phyloP scores from a whole-genome alignment of 1,284 basidiomycete genomes.

The Lentinus polychrous region DNA sequence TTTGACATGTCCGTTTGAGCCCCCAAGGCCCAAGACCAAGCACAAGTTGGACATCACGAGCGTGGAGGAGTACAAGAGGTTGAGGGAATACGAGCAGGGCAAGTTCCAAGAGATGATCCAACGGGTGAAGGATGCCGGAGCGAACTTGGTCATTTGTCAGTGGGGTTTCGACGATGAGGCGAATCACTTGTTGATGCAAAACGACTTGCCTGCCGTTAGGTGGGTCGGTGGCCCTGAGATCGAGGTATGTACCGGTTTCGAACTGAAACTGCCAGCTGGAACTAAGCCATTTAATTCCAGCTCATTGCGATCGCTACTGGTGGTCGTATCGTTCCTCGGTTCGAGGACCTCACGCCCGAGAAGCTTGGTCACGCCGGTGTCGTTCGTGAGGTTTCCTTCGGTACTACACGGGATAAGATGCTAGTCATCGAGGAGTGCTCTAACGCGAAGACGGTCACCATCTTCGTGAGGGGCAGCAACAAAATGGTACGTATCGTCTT shows the following conservation, averaged over 20 bases:
- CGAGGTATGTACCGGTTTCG: constrained; percentile 52
- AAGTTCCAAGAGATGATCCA: constrained; percentile 98
- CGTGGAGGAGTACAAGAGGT: constrained; percentile 97
- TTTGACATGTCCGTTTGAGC: constrained; percentile 98
- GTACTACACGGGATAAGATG: constrained; percentile 98
- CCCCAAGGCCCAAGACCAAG: constrained; percentile 98
- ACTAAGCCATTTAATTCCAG: constrained; percentile 30
- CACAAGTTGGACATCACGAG: constrained; percentile 97
- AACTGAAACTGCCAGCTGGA: neutral
- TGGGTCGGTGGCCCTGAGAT: constrained; percentile 99
- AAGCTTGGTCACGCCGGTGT: constrained; percentile 93
- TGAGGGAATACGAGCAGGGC: constrained; percentile 91
- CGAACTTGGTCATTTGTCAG: constrained; percentile 98
- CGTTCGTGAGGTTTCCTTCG: constrained; percentile 92
- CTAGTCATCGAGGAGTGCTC: constrained; percentile 98
- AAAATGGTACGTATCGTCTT: constrained; percentile 74
- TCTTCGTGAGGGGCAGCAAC: constrained; percentile 96
- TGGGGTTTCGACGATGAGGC: constrained; percentile 99
- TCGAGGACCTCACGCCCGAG: constrained; percentile 87
- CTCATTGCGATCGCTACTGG: constrained; percentile 98
- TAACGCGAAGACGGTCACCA: constrained; percentile 92
- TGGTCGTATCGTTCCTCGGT: constrained; percentile 95
- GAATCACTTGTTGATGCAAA: constrained; percentile 97
- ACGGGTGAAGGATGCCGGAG: constrained; percentile 95
- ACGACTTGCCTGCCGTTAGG: constrained; percentile 94